Conservation (phyloP, 1,284 basidiomycete genomes). For the Lignosus rhinocerotis region DNA sequence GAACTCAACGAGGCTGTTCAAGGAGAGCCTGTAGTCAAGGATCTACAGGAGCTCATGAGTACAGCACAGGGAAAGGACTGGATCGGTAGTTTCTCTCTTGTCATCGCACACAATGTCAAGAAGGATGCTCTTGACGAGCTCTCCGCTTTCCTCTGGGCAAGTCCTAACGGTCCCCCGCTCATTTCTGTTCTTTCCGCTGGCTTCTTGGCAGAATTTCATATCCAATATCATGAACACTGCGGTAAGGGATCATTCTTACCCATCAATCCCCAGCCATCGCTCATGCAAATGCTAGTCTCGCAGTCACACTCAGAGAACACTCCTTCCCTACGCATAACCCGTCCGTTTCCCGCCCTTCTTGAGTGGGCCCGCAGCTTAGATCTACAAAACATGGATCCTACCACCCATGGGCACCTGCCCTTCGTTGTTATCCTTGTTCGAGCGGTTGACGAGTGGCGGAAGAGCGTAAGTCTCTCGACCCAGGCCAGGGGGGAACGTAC, state of each 20-base stretch:
- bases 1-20: conserved; percentile 91
- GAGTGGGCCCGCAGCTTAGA: conserved; percentile 74
- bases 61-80: conserved; percentile 46
- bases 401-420: conserved; percentile 86
- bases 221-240: conserved; percentile 85
- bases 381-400: conserved; percentile 76
- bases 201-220: conserved; percentile 85
- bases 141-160: conserved; percentile 68
- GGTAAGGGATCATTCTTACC: conserved; percentile 47
- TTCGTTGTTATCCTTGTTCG: conserved; percentile 87
- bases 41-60: conserved; percentile 59
- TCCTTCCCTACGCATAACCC: conserved; percentile 86
- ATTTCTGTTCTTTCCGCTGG: conserved; percentile 82
- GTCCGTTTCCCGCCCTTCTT: conserved; percentile 82
- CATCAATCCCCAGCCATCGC: background rate
- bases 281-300: conserved; percentile 24
- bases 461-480: conserved; percentile 43
- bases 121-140: conserved; percentile 57
- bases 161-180: conserved; percentile 60
- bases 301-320: conserved; percentile 41
- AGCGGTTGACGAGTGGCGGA: conserved; percentile 81
- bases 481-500: background rate
- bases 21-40: conserved; percentile 64
- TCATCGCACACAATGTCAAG: conserved; percentile 84
- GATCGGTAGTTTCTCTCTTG: conserved; percentile 56